Evolutionary conservation across 148 eudicot species (phyloP).

Genomic region (Vaccinium corymbosum): DNA sequence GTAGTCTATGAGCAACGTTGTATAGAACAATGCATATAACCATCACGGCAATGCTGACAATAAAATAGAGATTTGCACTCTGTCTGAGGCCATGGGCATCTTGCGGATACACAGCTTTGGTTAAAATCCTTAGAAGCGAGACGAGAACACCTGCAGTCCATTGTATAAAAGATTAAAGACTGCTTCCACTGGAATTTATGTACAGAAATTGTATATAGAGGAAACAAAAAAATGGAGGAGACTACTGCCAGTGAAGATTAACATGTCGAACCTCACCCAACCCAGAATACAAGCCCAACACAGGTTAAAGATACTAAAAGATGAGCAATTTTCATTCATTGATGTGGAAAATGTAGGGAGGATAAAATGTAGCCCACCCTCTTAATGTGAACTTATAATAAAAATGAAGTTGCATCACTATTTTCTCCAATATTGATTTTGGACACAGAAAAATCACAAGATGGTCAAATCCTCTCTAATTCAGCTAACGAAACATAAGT

Average conservation of each 20-base stretch:
- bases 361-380: not conserved
- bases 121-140: conserved; percentile 68
- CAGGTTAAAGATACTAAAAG: not conserved
- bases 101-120: conserved; percentile 86
- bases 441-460: not conserved
- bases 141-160: conserved; percentile 76
- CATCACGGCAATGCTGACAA: conserved; percentile 72
- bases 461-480: not conserved
- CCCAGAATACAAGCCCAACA: not conserved
- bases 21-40: conserved; percentile 61
- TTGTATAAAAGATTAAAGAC: not conserved
- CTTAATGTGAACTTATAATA: not conserved
- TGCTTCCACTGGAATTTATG: not conserved
- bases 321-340: not conserved
- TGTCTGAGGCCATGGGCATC: conserved; percentile 62
- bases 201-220: not conserved
- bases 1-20: conserved; percentile 72
- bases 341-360: not conserved
- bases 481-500: conserved; percentile 27
- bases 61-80: conserved; percentile 86
- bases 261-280: not conserved
- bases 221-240: not conserved
- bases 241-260: not conserved
- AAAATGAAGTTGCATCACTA: not conserved
- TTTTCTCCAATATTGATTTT: not conserved